These are phyloP conservation scores for Pyrrhoderma lamaoense DNA, from an alignment of 1,284 basidiomycete species.

Conservation along the genomic window DNA sequence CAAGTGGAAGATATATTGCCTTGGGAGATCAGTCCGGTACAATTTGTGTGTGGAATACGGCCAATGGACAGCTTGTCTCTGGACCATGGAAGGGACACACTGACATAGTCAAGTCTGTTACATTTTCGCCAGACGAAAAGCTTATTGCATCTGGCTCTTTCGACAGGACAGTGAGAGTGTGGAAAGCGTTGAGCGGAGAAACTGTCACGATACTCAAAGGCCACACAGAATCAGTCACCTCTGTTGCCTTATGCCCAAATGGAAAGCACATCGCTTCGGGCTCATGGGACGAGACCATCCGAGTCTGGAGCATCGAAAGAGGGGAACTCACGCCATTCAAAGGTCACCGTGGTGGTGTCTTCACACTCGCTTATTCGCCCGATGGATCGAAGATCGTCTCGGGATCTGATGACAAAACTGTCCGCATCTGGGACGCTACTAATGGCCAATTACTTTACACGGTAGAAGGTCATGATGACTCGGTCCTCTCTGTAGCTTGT, in stretches of 20 bases:
- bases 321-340: neutral
- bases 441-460: neutral
- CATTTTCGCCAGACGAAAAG: too few species aligned
- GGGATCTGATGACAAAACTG: constrained; percentile 14
- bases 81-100: too few species aligned
- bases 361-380: neutral
- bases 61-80: neutral
- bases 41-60: constrained; percentile 12
- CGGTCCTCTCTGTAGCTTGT: constrained; percentile 1
- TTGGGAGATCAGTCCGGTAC: constrained; percentile 5
- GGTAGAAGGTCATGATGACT: constrained; percentile 14
- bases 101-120: too few species aligned
- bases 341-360: neutral
- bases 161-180: too few species aligned
- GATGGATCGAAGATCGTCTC: constrained; percentile 5
- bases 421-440: constrained; percentile 18
- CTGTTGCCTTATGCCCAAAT: constrained; percentile 1
- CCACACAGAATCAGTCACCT: neutral
- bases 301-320: neutral
- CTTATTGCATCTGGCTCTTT: too few species aligned
- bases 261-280: constrained; percentile 1
- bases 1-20: constrained; percentile 6
- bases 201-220: neutral
- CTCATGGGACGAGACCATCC: neutral
- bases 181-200: too few species aligned